Percentiles rank a stretch among this genome's conserved stretches.
These are phyloP conservation scores for Claviceps pazoutovae DNA, from an alignment of 2,329 filamentous ascomycete species.

Conservation along the genomic window DNA sequence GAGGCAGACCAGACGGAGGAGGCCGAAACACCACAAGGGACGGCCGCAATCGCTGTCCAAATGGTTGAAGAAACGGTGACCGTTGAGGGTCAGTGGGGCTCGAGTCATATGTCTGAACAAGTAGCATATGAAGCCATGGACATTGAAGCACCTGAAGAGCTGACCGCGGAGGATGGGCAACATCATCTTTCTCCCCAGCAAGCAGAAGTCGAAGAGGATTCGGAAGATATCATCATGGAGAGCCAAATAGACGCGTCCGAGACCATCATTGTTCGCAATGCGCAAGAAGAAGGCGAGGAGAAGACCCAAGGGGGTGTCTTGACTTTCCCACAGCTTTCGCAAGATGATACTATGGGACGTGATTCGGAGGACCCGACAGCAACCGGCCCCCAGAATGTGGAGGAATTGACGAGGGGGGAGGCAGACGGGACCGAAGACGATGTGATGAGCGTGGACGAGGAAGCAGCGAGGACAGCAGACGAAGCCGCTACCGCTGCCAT, in stretches of 20 bases:
- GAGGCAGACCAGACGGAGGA: not conserved
- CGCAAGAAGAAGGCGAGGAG: not conserved
- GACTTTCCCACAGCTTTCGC: not conserved
- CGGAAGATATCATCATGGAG: not conserved
- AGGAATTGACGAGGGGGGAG: not conserved
- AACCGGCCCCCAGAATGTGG: not conserved
- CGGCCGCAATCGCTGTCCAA: not conserved
- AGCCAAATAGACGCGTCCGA: not conserved
- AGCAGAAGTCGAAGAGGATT: not conserved
- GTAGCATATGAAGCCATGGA: not conserved
- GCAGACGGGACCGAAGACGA: not conserved
- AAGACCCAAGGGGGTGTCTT: not conserved
- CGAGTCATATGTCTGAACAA: not conserved
- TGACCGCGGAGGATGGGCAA: not conserved
- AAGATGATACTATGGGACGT: not conserved
- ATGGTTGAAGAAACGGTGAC: not conserved
- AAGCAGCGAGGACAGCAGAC: not conserved
- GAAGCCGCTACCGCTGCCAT: not conserved
- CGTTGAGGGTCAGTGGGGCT: not conserved
- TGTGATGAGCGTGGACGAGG: not conserved
- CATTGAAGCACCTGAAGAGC: not conserved
- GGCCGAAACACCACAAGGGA: not conserved
- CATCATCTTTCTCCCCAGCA: not conserved
- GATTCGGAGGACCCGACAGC: not conserved
- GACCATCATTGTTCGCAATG: not conserved